Conservation (phyloP, 2,329 filamentous ascomycete species). For the Rhinocladiella similis region DNA sequence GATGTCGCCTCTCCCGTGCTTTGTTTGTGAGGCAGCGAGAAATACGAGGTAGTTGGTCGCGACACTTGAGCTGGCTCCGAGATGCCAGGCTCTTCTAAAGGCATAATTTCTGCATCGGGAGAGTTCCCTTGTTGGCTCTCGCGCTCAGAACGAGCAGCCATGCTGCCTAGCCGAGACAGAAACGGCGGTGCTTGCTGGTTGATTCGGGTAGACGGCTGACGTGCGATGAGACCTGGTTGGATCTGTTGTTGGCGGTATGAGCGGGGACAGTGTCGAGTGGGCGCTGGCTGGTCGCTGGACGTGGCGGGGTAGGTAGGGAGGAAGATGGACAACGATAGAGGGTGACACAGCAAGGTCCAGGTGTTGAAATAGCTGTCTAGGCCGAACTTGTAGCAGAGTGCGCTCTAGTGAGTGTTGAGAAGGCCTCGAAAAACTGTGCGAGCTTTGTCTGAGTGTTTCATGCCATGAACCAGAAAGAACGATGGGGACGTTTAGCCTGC, state of each 20-base stretch:
- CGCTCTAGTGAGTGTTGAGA: not conserved
- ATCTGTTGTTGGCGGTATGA: constrained; percentile 2
- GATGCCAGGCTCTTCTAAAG: constrained; percentile 4
- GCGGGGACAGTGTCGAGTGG: not conserved
- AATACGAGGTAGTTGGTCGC: constrained; percentile 23
- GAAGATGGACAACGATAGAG: not conserved
- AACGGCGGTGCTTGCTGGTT: not conserved
- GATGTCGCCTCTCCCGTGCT: constrained; percentile 23
- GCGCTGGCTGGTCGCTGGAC: not conserved
- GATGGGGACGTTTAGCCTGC: not conserved
- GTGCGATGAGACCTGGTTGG: no score
- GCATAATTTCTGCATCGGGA: constrained; percentile 1
- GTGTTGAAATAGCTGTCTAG: not conserved
- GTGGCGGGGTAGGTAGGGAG: constrained; percentile 1
- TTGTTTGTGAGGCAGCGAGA: constrained; percentile 21
- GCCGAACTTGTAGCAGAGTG: no score
- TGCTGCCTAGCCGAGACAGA: not conserved
- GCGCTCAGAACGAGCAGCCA: not conserved
- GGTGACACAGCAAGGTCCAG: not conserved
- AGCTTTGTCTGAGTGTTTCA: not conserved
- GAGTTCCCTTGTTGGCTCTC: not conserved
- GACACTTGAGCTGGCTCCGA: constrained; percentile 37
- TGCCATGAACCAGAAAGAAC: constrained; percentile 8
- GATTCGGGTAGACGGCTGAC: not conserved
- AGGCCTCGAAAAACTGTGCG: not conserved